These are phyloP conservation scores for Annulohypoxylon stygium DNA, from an alignment of 495 filamentous ascomycete species.

Conservation along the genomic window DNA sequence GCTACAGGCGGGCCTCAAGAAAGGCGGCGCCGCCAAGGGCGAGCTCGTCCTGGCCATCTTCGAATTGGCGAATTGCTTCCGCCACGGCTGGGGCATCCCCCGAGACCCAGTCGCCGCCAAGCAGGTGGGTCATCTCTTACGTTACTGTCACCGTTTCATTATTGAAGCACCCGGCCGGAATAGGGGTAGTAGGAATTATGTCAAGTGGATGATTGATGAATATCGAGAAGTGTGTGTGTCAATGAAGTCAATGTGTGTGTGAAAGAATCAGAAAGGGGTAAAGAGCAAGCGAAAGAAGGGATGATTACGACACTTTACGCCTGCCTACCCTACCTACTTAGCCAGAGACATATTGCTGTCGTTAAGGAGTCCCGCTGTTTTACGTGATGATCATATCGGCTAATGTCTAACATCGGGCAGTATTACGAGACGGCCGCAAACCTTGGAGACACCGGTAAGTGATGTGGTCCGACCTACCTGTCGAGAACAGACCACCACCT, in stretches of 20 bases:
- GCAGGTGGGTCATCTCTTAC: conserved; percentile 56
- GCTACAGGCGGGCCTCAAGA: conserved; percentile 86
- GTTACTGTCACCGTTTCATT: conserved; percentile 38
- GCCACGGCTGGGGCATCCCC: conserved; percentile 93
- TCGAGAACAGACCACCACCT: conserved; percentile 32
- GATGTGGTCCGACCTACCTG: conserved; percentile 47
- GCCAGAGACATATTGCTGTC: conserved; percentile 17
- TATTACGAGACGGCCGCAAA: conserved; percentile 99
- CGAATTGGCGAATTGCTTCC: conserved; percentile 94
- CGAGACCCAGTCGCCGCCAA: conserved; percentile 90
- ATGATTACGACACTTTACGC: conserved; percentile 26
- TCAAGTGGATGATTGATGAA: conserved; percentile 24
- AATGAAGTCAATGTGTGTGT: neutral
- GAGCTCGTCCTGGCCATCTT: conserved; percentile 98
- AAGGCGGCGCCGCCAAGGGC: conserved; percentile 94
- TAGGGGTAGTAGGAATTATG: conserved; percentile 5
- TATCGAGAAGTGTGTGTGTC: neutral
- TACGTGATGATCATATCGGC: conserved; percentile 42
- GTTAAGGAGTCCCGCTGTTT: conserved; percentile 31
- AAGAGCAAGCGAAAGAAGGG: conserved; percentile 8
- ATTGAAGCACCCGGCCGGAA: conserved; percentile 29
- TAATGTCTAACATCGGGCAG: conserved; percentile 61
- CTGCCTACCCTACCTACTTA: conserved; percentile 1
- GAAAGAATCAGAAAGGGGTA: neutral
- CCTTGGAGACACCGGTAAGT: conserved; percentile 82